Evolutionary conservation across 371 early-diverging fungal species (phyloP), one percentile per base, ranked within the genome.

Genomic region (Mortierella sp.): DNA sequence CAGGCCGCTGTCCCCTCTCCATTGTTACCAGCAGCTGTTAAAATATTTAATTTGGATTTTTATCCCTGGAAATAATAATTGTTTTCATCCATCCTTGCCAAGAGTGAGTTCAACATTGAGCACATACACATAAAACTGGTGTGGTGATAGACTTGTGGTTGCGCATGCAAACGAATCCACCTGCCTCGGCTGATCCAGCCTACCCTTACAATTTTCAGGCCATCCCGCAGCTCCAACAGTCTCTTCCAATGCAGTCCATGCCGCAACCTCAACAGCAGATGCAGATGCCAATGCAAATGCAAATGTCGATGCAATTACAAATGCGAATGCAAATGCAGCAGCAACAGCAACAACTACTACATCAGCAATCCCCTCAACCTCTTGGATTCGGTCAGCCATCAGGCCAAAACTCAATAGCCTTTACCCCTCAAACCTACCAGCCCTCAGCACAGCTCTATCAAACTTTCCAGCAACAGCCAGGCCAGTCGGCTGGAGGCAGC

Each of bases 101-200:
- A 35, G 35, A 35, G 35, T 35, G 35, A 35, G n/a, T n/a, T n/a
- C 35, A 35, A 35, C 35, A 35, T 6, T 35, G 35, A 35, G 35
- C 35, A 35, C 35, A 35, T 8, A 35, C 6, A 5, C 35, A 35
- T 8, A 35, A 45, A 12, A 45, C 45, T 18, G 45, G 45, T 12
- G 24, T 11, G 22, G 24, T 52, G 20, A 52, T 24, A 52, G 52
- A 52, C 9, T 22, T 24, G 52, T 59, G 57, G 24, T 32, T 32
- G 32, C 60, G 30, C 69, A 62, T 61, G 69, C 54, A 60, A 61
- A 68, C 62, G 16, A 63, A 70, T 55, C 63, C 70, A 9, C 54
- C 62, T 24, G 30, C 57, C 45, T 26, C 63, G 64, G 62, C 70
- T 70, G 57, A 70, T 63, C 63, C 62, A 70, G 62, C 63, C 62